Conservation (phyloP, 768 basidiomycete genomes). For the Lentinula edodes region DNA sequence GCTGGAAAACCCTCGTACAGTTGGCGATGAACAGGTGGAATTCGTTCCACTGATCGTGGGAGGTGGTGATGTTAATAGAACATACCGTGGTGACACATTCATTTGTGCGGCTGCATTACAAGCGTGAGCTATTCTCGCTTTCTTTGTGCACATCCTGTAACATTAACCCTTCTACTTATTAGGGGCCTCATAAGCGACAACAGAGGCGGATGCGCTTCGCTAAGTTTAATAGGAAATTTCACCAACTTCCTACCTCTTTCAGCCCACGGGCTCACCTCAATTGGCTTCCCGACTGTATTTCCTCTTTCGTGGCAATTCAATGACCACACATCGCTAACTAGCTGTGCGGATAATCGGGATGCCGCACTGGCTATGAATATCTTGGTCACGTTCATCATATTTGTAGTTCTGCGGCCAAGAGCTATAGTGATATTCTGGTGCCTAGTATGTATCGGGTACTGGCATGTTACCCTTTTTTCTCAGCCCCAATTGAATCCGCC, state of each 20-base stretch:
- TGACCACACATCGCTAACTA: constrained; percentile 39
- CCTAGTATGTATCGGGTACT: constrained; percentile 79
- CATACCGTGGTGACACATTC: constrained; percentile 82
- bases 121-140: constrained; percentile 43
- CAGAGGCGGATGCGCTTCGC: constrained; percentile 71
- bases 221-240: constrained; percentile 68
- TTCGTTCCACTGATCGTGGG: constrained; percentile 78
- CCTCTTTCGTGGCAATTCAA: constrained; percentile 64
- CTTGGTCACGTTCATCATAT: constrained; percentile 58
- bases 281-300: constrained; percentile 72
- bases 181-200: constrained; percentile 62
- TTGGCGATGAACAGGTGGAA: constrained; percentile 60
- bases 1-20: constrained; percentile 66
- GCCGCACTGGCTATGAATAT: constrained; percentile 71
- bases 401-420: constrained; percentile 67
- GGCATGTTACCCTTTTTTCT: constrained; percentile 75
- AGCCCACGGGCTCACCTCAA: constrained; percentile 59
- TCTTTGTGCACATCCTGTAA: not conserved
- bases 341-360: constrained; percentile 69
- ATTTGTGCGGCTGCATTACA: constrained; percentile 82
- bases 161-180: not conserved
- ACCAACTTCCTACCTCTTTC: constrained; percentile 57
- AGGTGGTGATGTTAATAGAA: constrained; percentile 67
- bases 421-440: constrained; percentile 69
- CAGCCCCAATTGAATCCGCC: constrained; percentile 67